Base-by-base conservation (phyloP, 2,329 filamentous ascomycete species). In the Colletotrichum shisoi region DNA sequence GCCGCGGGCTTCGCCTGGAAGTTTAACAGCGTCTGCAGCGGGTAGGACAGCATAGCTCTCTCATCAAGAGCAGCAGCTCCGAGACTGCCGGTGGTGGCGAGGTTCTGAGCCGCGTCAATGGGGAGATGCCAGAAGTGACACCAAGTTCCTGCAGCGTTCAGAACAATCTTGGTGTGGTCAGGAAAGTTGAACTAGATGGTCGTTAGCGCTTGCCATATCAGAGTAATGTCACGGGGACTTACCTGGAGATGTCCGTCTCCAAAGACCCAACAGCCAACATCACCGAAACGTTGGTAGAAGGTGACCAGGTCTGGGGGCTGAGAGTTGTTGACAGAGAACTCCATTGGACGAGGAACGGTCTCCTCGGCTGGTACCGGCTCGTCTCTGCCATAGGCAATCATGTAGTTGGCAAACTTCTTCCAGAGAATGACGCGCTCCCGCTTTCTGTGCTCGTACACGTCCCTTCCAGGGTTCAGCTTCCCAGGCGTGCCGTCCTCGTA, bases 131-230 rank as follows among this genome's bases (percentile, higher is more conserved):
- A 91, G 74, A 93, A 92, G 74, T 92, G 90, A 71, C 91, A 90
- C 83, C 88, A 90, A 1, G 85, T 87, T n/a, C 90, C 91, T 37
- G 90, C 86, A 1, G 89, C 81, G 65, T 92, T 91, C 31, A 95
- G 80, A 13, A 94, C 89, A 62, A 95, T 86, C 79, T 95, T 95
- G 67, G 92, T 94, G 76, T 95, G 92, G 72, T 95, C 92, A 2
- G 92, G 91, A 76, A 95, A 95, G 79, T 95, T 94, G 79, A 94
- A 91, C 86, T 93, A 63, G 15, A n/a, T 40, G 24, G 44, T 31
- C 66, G 71, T 77, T 71, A 77, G 74, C 62, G 24, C 40, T 34
- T 34, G n/a, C 51, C 63, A 21, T 42, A 42, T 59, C 17, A n/a
- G 8, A 31, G 7, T 13, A 27, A 37, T 15, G 9, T 6, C 34